Conservation (phyloP, 805 yeast genomes). For the Saturnispora ahearnii region DNA sequence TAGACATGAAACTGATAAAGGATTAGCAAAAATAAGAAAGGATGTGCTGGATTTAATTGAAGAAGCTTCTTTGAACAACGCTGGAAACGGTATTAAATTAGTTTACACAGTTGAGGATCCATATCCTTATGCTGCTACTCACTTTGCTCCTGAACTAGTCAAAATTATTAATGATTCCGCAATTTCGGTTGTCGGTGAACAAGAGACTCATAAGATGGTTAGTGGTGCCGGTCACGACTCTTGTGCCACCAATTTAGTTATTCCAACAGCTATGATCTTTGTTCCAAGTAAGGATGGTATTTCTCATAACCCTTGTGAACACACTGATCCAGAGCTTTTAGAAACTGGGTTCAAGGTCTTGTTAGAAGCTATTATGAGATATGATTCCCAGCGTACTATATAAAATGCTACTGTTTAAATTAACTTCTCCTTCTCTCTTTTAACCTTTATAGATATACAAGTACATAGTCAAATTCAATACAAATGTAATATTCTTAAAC, state of each 20-base stretch:
- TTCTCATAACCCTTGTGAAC: constrained; percentile 60
- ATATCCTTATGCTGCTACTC: constrained; percentile 36
- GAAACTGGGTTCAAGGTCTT: constrained; percentile 51
- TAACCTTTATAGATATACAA: too few species aligned
- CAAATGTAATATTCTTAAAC: too few species aligned
- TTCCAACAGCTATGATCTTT: constrained; percentile 69
- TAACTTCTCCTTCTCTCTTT: neutral
- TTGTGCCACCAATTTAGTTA: constrained; percentile 43
- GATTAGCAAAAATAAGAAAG: constrained; percentile 31
- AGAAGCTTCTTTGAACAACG: constrained; percentile 18
- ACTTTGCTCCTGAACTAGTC: constrained; percentile 45
- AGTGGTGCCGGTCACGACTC: constrained; percentile 76
- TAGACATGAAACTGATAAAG: constrained; percentile 44
- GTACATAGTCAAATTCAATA: too few species aligned
- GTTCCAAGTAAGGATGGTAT: constrained; percentile 62
- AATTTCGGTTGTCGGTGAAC: constrained; percentile 37
- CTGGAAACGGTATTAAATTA: constrained; percentile 31
- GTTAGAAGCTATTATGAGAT: constrained; percentile 36
- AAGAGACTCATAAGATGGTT: constrained; percentile 36
- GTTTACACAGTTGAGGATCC: constrained; percentile 38
- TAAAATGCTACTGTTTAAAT: neutral
- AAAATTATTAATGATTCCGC: constrained; percentile 47
- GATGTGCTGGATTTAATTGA: constrained; percentile 26
- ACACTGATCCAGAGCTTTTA: constrained; percentile 55
- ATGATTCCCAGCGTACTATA: constrained; percentile 15